Conservation (phyloP, 306 rosid genomes). For the Quercus wislizeni region DNA sequence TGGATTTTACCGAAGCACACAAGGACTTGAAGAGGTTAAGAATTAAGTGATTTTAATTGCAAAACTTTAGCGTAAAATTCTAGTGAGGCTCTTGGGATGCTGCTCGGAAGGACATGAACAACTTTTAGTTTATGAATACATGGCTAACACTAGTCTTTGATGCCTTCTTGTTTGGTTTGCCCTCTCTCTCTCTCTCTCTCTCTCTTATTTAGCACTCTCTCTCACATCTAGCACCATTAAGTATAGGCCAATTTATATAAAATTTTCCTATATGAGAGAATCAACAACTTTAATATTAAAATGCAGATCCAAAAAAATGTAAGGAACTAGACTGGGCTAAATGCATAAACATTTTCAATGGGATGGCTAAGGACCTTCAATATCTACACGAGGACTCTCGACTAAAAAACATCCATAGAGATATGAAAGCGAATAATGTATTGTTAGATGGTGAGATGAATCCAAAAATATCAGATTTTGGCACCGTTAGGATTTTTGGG, state of each 20-base stretch:
- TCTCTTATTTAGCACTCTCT: too few relatives aligned
- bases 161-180: constrained; percentile 24
- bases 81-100: constrained; percentile 36
- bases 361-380: not conserved
- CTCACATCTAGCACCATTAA: too few relatives aligned
- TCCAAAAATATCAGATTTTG: constrained; percentile 8
- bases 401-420: not conserved
- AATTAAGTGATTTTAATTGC: constrained; percentile 22
- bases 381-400: constrained; percentile 10
- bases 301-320: not conserved
- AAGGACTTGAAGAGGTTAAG: constrained; percentile 25
- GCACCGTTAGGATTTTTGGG: not conserved
- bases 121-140: constrained; percentile 39
- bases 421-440: not conserved
- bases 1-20: not conserved
- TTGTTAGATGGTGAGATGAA: constrained; percentile 7
- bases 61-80: constrained; percentile 32
- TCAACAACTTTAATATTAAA: not conserved
- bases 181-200: not conserved
- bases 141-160: constrained; percentile 30
- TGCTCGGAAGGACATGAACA: constrained; percentile 31
- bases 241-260: too few relatives aligned
- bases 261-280: too few relatives aligned
- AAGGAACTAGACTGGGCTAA: not conserved
- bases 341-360: not conserved